Evolutionary conservation across 1,284 basidiomycete species (phyloP).

Genomic region (Puccinia triticina): DNA sequence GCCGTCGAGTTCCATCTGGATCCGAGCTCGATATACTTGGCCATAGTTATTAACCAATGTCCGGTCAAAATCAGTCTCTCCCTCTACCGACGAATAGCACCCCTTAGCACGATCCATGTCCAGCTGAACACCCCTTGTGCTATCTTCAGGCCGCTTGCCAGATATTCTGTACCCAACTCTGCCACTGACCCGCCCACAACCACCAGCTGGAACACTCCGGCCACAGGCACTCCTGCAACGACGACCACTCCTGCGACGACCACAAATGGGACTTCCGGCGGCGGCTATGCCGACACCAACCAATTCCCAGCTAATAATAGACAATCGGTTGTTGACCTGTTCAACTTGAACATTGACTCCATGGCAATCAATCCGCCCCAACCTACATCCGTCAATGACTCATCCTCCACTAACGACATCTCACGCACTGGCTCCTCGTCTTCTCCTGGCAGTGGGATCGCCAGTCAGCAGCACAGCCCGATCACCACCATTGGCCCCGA

Average conservation of each 20-base stretch:
- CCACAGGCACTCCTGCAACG: background rate
- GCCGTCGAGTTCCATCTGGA: conserved; percentile 17
- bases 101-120: conserved; percentile 34
- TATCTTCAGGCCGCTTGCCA: background rate
- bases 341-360: background rate
- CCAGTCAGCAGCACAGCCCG: background rate
- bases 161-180: conserved; percentile 5
- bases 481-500: background rate
- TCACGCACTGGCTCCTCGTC: background rate
- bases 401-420: background rate
- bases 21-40: background rate
- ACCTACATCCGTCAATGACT: background rate
- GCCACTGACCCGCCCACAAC: background rate
- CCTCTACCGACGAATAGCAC: conserved; percentile 23
- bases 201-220: background rate
- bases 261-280: background rate
- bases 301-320: background rate
- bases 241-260: background rate
- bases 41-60: conserved; percentile 1
- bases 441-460: background rate
- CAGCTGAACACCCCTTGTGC: conserved; percentile 2
- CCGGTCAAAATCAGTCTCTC: conserved; percentile 24
- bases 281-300: background rate
- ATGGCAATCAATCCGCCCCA: background rate
- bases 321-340: background rate